A percentile compares a stretch with the other conserved stretches of the same genome.
Conservation (phyloP, 805 yeast species). For the Candida dendrica region DNA sequence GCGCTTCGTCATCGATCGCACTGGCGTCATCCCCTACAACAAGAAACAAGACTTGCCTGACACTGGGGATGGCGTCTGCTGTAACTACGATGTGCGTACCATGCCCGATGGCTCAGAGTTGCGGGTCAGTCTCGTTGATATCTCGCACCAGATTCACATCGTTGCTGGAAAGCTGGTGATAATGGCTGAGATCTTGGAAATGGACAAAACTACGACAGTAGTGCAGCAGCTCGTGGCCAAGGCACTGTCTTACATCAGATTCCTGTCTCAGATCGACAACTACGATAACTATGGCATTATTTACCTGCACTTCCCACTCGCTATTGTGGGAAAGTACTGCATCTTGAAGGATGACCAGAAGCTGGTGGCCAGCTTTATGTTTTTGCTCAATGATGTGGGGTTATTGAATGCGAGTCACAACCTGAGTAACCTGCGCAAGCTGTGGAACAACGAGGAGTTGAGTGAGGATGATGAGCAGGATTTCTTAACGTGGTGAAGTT, state of each 20-base stretch:
- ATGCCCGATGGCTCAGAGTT: background rate
- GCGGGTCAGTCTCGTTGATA: background rate
- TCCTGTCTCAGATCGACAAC: background rate
- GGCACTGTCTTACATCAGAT: background rate
- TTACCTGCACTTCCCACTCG: background rate
- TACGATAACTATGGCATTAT: background rate
- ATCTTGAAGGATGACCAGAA: background rate
- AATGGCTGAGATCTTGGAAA: no score
- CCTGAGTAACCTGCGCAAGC: background rate
- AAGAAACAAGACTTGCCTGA: background rate
- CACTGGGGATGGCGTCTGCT: no score
- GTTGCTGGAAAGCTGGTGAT: constrained; percentile 20
- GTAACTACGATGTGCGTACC: background rate
- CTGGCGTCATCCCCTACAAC: no score
- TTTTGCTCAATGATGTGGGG: background rate
- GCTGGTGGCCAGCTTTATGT: background rate
- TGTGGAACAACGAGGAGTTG: background rate
- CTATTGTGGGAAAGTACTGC: background rate
- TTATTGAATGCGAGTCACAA: background rate
- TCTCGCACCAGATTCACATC: constrained; percentile 42
- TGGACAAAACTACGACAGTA: no score
- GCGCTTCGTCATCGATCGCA: no score
- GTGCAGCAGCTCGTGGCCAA: background rate
- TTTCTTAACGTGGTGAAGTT: background rate
- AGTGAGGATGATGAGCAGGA: background rate